Evolutionary conservation across 2,329 filamentous ascomycete species (phyloP).

Genomic region (Coniosporium tulheliwenetii): DNA sequence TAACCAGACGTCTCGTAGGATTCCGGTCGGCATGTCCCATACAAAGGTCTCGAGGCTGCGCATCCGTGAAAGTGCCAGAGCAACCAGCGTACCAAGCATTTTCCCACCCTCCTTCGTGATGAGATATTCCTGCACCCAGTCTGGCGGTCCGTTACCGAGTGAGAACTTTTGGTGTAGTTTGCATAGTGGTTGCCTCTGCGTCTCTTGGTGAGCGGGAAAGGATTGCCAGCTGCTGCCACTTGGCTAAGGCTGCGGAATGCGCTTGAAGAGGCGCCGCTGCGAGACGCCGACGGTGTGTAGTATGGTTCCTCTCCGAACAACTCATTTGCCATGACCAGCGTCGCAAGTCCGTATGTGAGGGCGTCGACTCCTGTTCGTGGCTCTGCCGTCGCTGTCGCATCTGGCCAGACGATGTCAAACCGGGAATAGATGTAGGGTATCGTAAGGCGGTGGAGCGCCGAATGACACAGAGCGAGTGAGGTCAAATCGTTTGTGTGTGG

Average conservation of each 20-base stretch:
- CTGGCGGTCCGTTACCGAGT: conserved; percentile 61
- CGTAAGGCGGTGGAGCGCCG: conserved; percentile 57
- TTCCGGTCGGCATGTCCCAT: conserved; percentile 82
- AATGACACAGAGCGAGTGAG: conserved; percentile 62
- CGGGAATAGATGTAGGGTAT: conserved; percentile 70
- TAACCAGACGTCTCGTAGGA: conserved; percentile 67
- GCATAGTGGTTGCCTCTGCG: conserved; percentile 61
- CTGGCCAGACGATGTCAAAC: conserved; percentile 82
- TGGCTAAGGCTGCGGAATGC: background rate
- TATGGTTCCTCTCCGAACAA: conserved; percentile 37
- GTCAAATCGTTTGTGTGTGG: conserved; percentile 72
- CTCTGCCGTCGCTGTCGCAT: conserved; percentile 46
- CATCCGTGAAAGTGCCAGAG: conserved; percentile 68
- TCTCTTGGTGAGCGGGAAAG: conserved; percentile 11
- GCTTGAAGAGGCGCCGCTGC: background rate
- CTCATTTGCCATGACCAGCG: conserved; percentile 58
- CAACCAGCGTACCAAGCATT: conserved; percentile 74
- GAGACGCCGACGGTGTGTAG: conserved; percentile 9
- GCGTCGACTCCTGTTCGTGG: conserved; percentile 64
- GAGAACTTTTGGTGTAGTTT: conserved; percentile 71
- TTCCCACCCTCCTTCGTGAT: conserved; percentile 74
- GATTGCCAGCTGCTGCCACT: background rate
- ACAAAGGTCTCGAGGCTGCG: conserved; percentile 65
- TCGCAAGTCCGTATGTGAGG: conserved; percentile 67
- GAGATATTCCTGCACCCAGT: conserved; percentile 70